A percentile compares a stretch with the other conserved stretches of the same genome.
These are phyloP conservation scores for Phytopythium mirpurense DNA, from an alignment of 352 stramenopile species.

Conservation along the genomic window DNA sequence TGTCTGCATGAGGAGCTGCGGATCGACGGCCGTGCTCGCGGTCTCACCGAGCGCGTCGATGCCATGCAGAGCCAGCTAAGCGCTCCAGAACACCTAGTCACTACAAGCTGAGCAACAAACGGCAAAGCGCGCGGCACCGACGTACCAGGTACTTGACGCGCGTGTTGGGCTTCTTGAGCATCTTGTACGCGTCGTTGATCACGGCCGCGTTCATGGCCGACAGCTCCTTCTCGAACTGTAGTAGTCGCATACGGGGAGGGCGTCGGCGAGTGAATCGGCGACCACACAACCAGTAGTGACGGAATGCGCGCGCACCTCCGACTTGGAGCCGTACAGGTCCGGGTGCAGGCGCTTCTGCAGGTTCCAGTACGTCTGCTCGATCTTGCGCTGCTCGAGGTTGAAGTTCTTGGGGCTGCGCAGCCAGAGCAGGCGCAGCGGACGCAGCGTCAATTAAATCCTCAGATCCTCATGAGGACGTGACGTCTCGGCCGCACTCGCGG, in stretches of 20 bases:
- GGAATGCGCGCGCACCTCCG: constrained; percentile 33
- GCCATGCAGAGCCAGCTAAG: constrained; percentile 68
- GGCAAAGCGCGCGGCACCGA: background rate
- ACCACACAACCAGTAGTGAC: background rate
- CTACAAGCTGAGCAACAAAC: background rate
- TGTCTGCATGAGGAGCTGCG: constrained; percentile 72
- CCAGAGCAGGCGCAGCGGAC: too few relatives aligned
- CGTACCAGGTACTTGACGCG: constrained; percentile 81
- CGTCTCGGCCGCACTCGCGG: background rate
- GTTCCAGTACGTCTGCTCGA: constrained; percentile 87
- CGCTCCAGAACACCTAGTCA: background rate
- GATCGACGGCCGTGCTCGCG: constrained; percentile 71
- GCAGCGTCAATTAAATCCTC: too few relatives aligned
- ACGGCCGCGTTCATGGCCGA: constrained; percentile 73
- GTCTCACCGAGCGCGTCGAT: constrained; percentile 77
- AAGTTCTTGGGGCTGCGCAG: constrained; percentile 66
- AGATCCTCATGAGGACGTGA: too few relatives aligned
- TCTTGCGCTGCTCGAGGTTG: constrained; percentile 69
- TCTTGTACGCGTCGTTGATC: constrained; percentile 85
- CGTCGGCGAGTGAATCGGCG: background rate
- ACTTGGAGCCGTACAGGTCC: constrained; percentile 84
- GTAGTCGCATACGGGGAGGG: background rate
- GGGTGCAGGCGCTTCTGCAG: constrained; percentile 83
- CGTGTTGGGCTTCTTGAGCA: constrained; percentile 82
- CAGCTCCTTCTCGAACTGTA: constrained; percentile 75